A percentile compares a stretch with the other conserved stretches of the same genome.
Evolutionary conservation across 2,329 filamentous ascomycete genomes (phyloP).

Genomic region (Aspergillus sp.): DNA sequence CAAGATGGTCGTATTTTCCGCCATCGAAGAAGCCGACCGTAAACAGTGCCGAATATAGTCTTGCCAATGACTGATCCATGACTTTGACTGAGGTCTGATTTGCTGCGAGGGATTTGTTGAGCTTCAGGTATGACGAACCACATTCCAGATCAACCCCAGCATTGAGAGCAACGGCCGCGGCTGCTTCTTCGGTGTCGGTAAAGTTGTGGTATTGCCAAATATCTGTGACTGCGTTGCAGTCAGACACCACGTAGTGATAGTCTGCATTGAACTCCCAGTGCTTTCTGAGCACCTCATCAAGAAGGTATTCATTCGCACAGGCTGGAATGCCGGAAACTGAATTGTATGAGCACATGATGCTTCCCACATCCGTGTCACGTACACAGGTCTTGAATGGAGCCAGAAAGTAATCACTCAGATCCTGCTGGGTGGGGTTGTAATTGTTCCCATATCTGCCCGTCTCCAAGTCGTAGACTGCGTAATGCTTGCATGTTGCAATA

Average conservation of each 20-base stretch:
- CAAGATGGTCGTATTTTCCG: slow-evolving; percentile 44
- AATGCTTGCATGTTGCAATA: slow-evolving; percentile 59
- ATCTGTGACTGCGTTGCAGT: slow-evolving; percentile 61
- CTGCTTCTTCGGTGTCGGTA: slow-evolving; percentile 38
- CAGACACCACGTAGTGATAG: slow-evolving; percentile 60
- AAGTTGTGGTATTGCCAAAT: slow-evolving; percentile 55
- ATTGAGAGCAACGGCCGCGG: slow-evolving; percentile 46
- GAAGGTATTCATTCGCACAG: slow-evolving; percentile 60
- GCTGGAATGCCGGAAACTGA: slow-evolving; percentile 62
- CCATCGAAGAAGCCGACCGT: slow-evolving; percentile 52
- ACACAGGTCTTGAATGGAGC: slow-evolving; percentile 63
- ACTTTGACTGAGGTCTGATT: no score
- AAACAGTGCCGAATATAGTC: slow-evolving; percentile 48
- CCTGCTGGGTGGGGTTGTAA: slow-evolving; percentile 41
- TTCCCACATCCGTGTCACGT: slow-evolving; percentile 54
- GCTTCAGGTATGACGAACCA: slow-evolving; percentile 42
- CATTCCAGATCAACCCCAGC: slow-evolving; percentile 53
- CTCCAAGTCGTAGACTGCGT: slow-evolving; percentile 56
- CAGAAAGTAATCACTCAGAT: slow-evolving; percentile 65
- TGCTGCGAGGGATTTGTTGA: slow-evolving; percentile 23
- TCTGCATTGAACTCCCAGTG: slow-evolving; percentile 63
- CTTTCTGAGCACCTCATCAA: slow-evolving; percentile 60
- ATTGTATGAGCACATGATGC: slow-evolving; percentile 62
- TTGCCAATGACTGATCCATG: slow-evolving; percentile 42
- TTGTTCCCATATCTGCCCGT: slow-evolving; percentile 45